Conservation (phyloP, 768 basidiomycete genomes). For the Roridomyces roridus region DNA sequence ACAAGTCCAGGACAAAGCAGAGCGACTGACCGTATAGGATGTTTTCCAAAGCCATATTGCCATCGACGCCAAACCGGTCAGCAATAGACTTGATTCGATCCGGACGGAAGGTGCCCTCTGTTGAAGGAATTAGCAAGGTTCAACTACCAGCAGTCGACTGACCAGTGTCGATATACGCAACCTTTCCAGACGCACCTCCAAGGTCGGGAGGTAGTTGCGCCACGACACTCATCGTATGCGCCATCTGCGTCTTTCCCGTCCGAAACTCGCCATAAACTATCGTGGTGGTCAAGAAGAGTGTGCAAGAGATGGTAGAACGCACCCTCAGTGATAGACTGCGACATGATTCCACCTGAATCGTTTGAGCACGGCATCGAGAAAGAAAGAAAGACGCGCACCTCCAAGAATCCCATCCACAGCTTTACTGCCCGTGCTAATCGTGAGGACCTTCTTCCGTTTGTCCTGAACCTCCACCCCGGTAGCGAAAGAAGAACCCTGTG, state of each 20-base stretch:
- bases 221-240: slow-evolving; percentile 93
- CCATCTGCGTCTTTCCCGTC: slow-evolving; percentile 95
- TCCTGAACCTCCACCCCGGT: slow-evolving; percentile 93
- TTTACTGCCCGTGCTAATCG: slow-evolving; percentile 95
- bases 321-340: slow-evolving; percentile 95
- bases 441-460: slow-evolving; percentile 76
- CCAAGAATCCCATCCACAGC: slow-evolving; percentile 88
- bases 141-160: slow-evolving; percentile 3
- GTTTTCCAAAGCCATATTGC: slow-evolving; percentile 85
- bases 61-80: slow-evolving; percentile 93
- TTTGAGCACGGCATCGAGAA: neutral
- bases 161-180: slow-evolving; percentile 92
- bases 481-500: slow-evolving; percentile 87
- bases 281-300: neutral
- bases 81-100: slow-evolving; percentile 92
- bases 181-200: slow-evolving; percentile 92
- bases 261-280: slow-evolving; percentile 95
- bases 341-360: slow-evolving; percentile 78
- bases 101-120: slow-evolving; percentile 85
- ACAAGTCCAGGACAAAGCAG: neutral
- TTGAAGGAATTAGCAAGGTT: slow-evolving; percentile 27
- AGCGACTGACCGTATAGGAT: slow-evolving; percentile 76
- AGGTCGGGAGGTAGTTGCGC: slow-evolving; percentile 88
- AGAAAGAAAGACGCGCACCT: slow-evolving; percentile 50
- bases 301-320: neutral